Base-by-base conservation (phyloP, 1,284 basidiomycete species). In the Cutaneotrichosporon mucoides region DNA sequence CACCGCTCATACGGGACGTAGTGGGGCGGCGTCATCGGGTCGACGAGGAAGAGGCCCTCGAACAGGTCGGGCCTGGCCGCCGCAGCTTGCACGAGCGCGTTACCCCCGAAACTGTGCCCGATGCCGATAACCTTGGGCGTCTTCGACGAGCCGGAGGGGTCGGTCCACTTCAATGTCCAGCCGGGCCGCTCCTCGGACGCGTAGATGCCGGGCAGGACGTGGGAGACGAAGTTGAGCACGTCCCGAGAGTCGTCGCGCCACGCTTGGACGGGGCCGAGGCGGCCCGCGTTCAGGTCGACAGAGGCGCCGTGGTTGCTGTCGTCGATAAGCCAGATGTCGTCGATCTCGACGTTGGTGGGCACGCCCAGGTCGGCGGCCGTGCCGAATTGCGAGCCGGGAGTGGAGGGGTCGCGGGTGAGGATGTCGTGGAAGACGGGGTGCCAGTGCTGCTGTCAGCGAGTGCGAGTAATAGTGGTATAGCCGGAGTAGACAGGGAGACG, bases 71-170 rank as follows among this genome's bases (percentile, higher is more conserved):
- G 90, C 56, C 81, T 77, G 12, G 83, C 81, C n/a, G 86, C 64
- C 3, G 88, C 86, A 1, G 85, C 86, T 37, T 87, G 82, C 6
- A 73, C 67, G 81, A 82, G 80, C 3, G 84, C 84, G 64, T 85
- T 86, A 3, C 88, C 89, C 16, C 90, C 89, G 60, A 89, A 86
- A 0, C 89, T 92, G 72, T 95, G 91, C 0, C 90, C 92, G 2
- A 92, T 76, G 0, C 81, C 84, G 16, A 92, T 62, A n/a, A 73
- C 64, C 24, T 24, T 24, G 24, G 65, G 50, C 34, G 38, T 24
- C 24, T 24, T 24, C 24, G 24, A 24, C 3, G 24, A 24, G 3
- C 2, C 10, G 6, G 34, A 6, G 24, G 33, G 10, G 24, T 24
- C 24, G 24, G 82, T 34, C 85, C 81, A 24, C 76, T 36, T 46